phyloP scores from a whole-genome alignment of 2,329 filamentous ascomycete species.

The Cytospora leucostoma region DNA sequence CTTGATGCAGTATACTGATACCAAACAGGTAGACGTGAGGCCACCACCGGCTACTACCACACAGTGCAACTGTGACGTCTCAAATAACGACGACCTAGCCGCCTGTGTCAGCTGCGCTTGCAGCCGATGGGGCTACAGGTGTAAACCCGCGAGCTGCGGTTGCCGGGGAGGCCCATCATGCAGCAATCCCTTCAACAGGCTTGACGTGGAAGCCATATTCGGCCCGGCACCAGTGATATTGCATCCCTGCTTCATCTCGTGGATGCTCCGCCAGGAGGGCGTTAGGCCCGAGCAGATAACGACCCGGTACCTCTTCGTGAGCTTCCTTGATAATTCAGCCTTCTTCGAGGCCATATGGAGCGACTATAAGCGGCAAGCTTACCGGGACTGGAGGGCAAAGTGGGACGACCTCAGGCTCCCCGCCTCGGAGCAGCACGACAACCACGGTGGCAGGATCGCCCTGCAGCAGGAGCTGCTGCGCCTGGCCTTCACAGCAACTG shows the following conservation, averaged over 20 bases:
- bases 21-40: not conserved
- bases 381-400: constrained; percentile 16
- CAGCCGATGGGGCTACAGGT: constrained; percentile 9
- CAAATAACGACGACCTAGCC: not conserved
- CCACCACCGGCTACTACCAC: not conserved
- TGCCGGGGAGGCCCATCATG: constrained; percentile 10
- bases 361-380: not conserved
- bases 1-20: not conserved
- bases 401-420: constrained; percentile 16
- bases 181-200: constrained; percentile 13
- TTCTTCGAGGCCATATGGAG: not conserved
- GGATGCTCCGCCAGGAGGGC: constrained; percentile 4
- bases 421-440: constrained; percentile 1
- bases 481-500: constrained; percentile 9
- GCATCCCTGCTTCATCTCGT: constrained; percentile 23
- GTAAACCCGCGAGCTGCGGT: constrained; percentile 6
- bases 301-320: constrained; percentile 5
- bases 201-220: constrained; percentile 18
- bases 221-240: constrained; percentile 4
- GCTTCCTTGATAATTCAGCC: not conserved
- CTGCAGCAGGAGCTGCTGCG: constrained; percentile 25
- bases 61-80: not conserved
- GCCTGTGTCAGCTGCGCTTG: constrained; percentile 14
- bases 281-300: not conserved
- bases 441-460: not conserved